These are phyloP conservation scores for Heterobasidion parviporum DNA, from an alignment of 1,284 basidiomycete genomes.

Conservation along the genomic window DNA sequence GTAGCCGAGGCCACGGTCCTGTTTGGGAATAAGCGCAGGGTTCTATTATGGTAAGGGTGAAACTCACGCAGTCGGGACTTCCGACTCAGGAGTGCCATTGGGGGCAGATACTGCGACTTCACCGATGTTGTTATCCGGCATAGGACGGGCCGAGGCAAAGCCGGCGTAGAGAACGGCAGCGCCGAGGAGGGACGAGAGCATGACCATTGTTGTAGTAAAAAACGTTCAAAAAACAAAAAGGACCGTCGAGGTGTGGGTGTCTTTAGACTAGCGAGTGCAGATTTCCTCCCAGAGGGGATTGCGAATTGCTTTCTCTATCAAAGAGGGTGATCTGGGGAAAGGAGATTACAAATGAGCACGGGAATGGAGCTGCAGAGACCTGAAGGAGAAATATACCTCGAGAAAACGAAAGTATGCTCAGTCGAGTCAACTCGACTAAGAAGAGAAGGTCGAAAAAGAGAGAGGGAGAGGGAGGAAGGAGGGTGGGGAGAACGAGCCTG, in stretches of 20 bases:
- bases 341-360: constrained; percentile 6
- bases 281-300: constrained; percentile 46
- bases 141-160: constrained; percentile 40
- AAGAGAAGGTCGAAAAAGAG: constrained; percentile 29
- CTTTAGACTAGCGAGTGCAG: constrained; percentile 25
- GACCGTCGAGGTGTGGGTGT: constrained; percentile 40
- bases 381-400: constrained; percentile 30
- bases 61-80: background rate
- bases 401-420: constrained; percentile 39
- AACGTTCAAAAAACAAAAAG: constrained; percentile 22
- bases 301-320: constrained; percentile 50
- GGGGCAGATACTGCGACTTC: constrained; percentile 41
- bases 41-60: background rate
- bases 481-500: constrained; percentile 17
- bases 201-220: constrained; percentile 41
- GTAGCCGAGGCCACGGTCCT: background rate
- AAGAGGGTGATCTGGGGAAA: constrained; percentile 54
- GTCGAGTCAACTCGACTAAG: constrained; percentile 60
- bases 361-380: background rate
- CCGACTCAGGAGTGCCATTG: constrained; percentile 21
- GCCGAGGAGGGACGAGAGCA: constrained; percentile 41
- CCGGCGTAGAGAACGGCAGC: constrained; percentile 44
- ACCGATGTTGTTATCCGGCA: constrained; percentile 33
- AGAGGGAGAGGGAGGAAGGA: constrained; percentile 23
- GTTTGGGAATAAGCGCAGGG: background rate